Conservation (phyloP, 805 yeast species). For the Lachancea lanzarotensis region DNA sequence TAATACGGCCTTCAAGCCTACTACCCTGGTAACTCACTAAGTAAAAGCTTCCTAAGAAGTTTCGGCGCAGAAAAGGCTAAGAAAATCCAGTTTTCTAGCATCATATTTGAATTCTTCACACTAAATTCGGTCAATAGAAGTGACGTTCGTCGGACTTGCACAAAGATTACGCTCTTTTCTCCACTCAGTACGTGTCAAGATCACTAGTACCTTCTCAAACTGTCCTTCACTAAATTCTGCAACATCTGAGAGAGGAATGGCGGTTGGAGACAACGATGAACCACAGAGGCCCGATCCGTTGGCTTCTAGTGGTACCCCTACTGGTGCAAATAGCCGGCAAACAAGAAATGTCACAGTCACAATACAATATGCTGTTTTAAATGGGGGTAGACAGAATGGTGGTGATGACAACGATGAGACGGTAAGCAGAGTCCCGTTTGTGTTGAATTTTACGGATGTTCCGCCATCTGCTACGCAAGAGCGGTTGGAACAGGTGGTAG, state of each 20-base stretch:
- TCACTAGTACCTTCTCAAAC: not conserved
- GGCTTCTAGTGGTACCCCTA: not conserved
- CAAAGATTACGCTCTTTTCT: not conserved
- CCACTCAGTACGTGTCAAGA: not conserved
- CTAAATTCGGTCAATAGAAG: not conserved
- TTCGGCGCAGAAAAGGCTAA: not conserved
- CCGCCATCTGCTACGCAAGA: slow-evolving; percentile 54
- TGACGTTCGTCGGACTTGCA: not conserved
- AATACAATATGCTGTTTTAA: slow-evolving; percentile 26
- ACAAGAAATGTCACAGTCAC: slow-evolving; percentile 28
- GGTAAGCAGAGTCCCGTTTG: slow-evolving; percentile 26
- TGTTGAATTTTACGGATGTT: slow-evolving; percentile 62
- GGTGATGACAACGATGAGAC: slow-evolving; percentile 2
- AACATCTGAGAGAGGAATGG: not conserved
- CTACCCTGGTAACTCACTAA: not conserved
- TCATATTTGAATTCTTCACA: not conserved
- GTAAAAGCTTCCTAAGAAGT: not conserved
- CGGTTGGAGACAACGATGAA: not conserved
- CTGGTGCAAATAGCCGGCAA: not conserved
- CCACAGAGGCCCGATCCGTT: not conserved
- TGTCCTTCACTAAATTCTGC: not conserved
- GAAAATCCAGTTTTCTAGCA: not conserved
- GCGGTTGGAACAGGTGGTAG: slow-evolving; percentile 51
- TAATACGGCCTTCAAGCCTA: no score
- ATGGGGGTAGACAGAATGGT: slow-evolving; percentile 6